Conservation (phyloP, 163 green algal species). For the Chlorella variabilis region DNA sequence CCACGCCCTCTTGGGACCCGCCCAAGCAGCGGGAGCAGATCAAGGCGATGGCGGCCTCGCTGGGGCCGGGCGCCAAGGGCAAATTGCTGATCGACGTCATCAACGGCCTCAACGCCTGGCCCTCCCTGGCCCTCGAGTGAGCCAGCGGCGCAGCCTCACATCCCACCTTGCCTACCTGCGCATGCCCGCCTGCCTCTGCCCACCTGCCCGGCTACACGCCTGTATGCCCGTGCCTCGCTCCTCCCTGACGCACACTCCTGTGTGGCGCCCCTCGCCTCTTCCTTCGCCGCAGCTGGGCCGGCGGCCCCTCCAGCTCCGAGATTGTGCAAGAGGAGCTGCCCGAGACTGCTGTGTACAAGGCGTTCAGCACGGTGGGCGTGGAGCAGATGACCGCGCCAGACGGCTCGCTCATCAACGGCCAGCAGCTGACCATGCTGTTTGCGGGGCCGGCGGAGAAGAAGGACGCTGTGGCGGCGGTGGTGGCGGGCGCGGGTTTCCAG, state of each 20-base stretch:
- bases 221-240: neutral
- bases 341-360: neutral
- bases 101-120: neutral
- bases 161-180: no score
- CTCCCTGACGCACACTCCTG: neutral
- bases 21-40: neutral
- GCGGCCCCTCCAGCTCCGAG: neutral
- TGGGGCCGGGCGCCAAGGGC: neutral
- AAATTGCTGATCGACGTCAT: slow-evolving; percentile 5
- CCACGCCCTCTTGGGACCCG: neutral
- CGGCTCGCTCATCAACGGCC: slow-evolving; percentile 11
- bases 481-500: slow-evolving; percentile 45
- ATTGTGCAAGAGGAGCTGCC: slow-evolving; percentile 3
- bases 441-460: slow-evolving; percentile 35
- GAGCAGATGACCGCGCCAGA: slow-evolving; percentile 41
- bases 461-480: slow-evolving; percentile 36
- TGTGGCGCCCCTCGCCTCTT: neutral
- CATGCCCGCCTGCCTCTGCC: neutral
- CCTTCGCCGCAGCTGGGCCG: neutral
- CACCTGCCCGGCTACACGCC: neutral
- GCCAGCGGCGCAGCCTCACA: no score
- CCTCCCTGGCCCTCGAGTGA: neutral
- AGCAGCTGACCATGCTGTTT: slow-evolving; percentile 55
- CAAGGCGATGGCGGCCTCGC: neutral
- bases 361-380: slow-evolving; percentile 5